Percentiles rank a stretch among this genome's conserved stretches.
These are phyloP conservation scores for Cyclotella distinguenda DNA, from an alignment of 108 stramenopile genomes.

Conservation along the genomic window DNA sequence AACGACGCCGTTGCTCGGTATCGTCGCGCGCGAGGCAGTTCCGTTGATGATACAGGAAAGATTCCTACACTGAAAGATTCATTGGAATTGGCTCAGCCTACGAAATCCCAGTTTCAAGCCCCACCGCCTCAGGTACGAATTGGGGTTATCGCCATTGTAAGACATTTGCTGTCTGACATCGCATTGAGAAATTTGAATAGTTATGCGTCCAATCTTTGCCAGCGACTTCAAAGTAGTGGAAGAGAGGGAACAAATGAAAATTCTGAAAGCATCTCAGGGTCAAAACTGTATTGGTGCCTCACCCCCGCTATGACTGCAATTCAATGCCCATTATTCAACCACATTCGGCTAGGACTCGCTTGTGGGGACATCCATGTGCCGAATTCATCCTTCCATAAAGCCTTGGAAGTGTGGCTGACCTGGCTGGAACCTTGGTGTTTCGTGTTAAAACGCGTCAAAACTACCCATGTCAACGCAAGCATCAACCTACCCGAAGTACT, in stretches of 20 bases:
- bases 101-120: conserved; percentile 31
- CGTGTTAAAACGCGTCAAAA: conserved; percentile 27
- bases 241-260: conserved; percentile 6
- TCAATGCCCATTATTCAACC: conserved; percentile 69
- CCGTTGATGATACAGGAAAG: background rate
- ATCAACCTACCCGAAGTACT: conserved; percentile 10
- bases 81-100: conserved; percentile 54
- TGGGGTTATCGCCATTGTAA: conserved; percentile 50
- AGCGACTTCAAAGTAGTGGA: conserved; percentile 18
- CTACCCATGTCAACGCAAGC: background rate
- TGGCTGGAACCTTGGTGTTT: conserved; percentile 90
- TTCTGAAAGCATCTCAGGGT: background rate
- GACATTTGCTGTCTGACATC: conserved; percentile 40
- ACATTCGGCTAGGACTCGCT: conserved; percentile 67
- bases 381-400: conserved; percentile 65
- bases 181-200: conserved; percentile 21
- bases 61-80: conserved; percentile 35
- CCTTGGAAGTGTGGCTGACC: conserved; percentile 76
- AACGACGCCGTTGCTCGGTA: conserved; percentile 16
- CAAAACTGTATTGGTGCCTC: conserved; percentile 52
- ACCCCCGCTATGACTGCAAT: conserved; percentile 58
- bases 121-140: conserved; percentile 53
- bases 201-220: conserved; percentile 10
- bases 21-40: conserved; percentile 16
- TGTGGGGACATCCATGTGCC: conserved; percentile 69